Evolutionary conservation across 805 yeast genomes (phyloP), one percentile per base, ranked within the genome.

Genomic region (Schizosaccharomyces lindneri): DNA sequence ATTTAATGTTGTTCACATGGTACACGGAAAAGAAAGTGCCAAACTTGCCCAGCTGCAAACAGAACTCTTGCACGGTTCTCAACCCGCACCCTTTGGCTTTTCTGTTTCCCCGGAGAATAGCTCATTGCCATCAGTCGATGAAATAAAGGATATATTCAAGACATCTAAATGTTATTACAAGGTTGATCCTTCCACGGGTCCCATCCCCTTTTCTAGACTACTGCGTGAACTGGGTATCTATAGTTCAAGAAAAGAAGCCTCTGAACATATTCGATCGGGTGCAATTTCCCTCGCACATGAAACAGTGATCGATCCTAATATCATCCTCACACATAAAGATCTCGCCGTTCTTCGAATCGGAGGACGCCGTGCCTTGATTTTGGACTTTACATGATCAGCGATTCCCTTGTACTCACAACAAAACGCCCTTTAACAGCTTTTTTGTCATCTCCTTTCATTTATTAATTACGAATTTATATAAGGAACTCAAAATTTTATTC

Each of bases 1-100:
- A 0, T 72, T 79, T 43, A 95, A 90, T 68, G 85, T 89, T 59
- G 84, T 90, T 5, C 95, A 87, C 67, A 75, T 93, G 67, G 76
- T 93, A 55, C 96, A 89, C 71, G 97, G 97, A 80, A 77, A 0
- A 31, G 21, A 57, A 5, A 29, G 7, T 21, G 31, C 27, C 11
- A 29, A 51, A 24, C 31, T 29, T 51, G 57, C 57, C 9, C 31
- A 9, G 6, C 11, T 24, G n/a, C 36, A 24, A 29, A 51, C 36
- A 5, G 27, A 51, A 24, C n/a, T 51, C 17, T 29, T 51, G 31
- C 36, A 51, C 27, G 57, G 36, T 24, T 21, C 57, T 29, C 31
- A 51, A 1, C 31, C 6, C 17, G 36, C 31, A 1, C 36, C 57
- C n/a, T 29, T 9, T 17, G 57, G 57, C 19, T 51, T 51, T 29